A percentile compares a stretch with the other conserved stretches of the same genome.
Evolutionary conservation across 2,329 filamentous ascomycete genomes (phyloP).

Genomic region (Akanthomyces dipterigenus): DNA sequence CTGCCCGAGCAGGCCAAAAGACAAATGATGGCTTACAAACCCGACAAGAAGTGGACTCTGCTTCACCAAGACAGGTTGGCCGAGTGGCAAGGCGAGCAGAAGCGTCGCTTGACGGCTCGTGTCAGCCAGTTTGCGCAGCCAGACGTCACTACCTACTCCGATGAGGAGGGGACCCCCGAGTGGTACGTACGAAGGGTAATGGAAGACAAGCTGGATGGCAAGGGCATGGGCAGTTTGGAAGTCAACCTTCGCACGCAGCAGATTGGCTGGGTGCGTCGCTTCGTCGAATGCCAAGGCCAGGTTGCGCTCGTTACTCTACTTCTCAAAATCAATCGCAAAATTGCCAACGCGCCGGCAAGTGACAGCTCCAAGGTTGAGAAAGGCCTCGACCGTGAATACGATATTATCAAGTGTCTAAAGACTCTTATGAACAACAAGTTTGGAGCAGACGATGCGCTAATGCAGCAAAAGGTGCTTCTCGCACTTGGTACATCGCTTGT

Average conservation of each 20-base stretch:
- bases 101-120: conserved; percentile 68
- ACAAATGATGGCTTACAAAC: conserved; percentile 93
- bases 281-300: conserved; percentile 95
- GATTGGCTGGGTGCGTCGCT: conserved; percentile 94
- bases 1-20: conserved; percentile 87
- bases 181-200: conserved; percentile 97
- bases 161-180: conserved; percentile 93
- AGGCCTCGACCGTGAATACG: conserved; percentile 86
- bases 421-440: conserved; percentile 99
- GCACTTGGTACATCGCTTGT: conserved; percentile 81
- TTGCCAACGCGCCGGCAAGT: conserved; percentile 63
- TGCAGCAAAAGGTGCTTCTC: conserved; percentile 83
- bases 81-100: conserved; percentile 92
- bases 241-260: conserved; percentile 94
- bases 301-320: conserved; percentile 92
- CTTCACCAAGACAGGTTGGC: conserved; percentile 91
- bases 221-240: conserved; percentile 85
- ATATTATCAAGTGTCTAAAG: conserved; percentile 96
- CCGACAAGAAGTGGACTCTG: conserved; percentile 94
- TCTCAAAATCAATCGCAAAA: conserved; percentile 86
- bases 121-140: conserved; percentile 63
- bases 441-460: conserved; percentile 88
- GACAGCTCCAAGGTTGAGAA: conserved; percentile 57
- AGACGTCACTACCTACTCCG: conserved; percentile 69
- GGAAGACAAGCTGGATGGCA: conserved; percentile 88